Evolutionary conservation across 805 yeast species (phyloP).

Genomic region (Hagleromyces aurorensis): DNA sequence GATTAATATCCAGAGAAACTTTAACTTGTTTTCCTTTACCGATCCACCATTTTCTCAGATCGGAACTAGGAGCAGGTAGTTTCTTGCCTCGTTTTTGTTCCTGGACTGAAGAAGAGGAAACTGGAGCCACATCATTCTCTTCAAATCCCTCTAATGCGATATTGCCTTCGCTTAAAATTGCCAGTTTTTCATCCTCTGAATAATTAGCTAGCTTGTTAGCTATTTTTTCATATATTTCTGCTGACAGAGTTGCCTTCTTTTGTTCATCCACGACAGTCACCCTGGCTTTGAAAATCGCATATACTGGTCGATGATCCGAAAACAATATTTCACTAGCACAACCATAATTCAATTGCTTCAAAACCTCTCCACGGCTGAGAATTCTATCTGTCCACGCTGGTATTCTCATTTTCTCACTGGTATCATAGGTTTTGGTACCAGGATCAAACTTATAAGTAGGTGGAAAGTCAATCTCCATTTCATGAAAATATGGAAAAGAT

Average conservation of each 20-base stretch:
- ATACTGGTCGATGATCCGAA: slow-evolving; percentile 90
- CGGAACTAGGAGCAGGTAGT: slow-evolving; percentile 87
- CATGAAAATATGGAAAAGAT: slow-evolving; percentile 75
- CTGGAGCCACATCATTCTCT: slow-evolving; percentile 21
- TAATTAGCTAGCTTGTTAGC: slow-evolving; percentile 38
- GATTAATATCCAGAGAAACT: slow-evolving; percentile 40
- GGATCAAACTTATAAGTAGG: slow-evolving; percentile 96
- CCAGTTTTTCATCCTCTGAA: slow-evolving; percentile 37
- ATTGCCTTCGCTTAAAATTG: slow-evolving; percentile 37
- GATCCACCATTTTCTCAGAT: slow-evolving; percentile 85
- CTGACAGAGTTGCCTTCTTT: slow-evolving; percentile 41
- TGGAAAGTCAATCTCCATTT: slow-evolving; percentile 66
- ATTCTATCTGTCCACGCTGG: slow-evolving; percentile 99
- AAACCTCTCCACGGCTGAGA: slow-evolving; percentile 50
- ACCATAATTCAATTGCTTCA: slow-evolving; percentile 55
- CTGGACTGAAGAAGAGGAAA: slow-evolving; percentile 10
- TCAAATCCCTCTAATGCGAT: slow-evolving; percentile 23
- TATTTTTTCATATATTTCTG: slow-evolving; percentile 48
- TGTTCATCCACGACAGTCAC: slow-evolving; percentile 60
- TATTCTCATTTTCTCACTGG: slow-evolving; percentile 83
- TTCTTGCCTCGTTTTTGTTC: slow-evolving; percentile 21
- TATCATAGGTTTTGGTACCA: slow-evolving; percentile 73
- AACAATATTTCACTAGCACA: slow-evolving; percentile 49
- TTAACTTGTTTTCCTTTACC: slow-evolving; percentile 69
- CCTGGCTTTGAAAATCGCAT: slow-evolving; percentile 56